Conservation (phyloP, 2,329 filamentous ascomycete species). For the Lachnellula arida region DNA sequence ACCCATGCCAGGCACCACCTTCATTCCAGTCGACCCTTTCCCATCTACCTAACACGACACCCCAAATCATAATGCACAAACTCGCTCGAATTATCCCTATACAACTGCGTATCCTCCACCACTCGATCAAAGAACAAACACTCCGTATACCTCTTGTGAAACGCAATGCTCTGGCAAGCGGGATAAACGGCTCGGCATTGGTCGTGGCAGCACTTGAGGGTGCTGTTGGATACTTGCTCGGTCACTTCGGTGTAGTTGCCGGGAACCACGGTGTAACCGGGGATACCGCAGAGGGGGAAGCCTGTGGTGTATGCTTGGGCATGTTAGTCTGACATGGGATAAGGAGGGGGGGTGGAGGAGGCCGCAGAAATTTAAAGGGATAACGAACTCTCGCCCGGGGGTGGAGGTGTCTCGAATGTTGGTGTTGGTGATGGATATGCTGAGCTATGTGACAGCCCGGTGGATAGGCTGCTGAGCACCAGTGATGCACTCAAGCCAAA, state of each 20-base stretch:
- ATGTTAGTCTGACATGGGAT: slow-evolving; percentile 23
- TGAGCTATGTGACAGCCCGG: background rate
- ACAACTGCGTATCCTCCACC: slow-evolving; percentile 16
- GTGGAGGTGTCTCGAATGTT: background rate
- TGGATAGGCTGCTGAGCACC: background rate
- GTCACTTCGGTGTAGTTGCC: slow-evolving; percentile 13
- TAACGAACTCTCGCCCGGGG: background rate
- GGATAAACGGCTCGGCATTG: slow-evolving; percentile 3
- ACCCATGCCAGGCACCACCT: no score
- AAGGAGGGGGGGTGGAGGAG: slow-evolving; percentile 23
- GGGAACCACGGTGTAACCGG: slow-evolving; percentile 10
- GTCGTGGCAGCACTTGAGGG: slow-evolving; percentile 6
- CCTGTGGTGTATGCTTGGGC: slow-evolving; percentile 17
- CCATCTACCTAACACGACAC: slow-evolving; percentile 4
- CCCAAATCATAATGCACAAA: slow-evolving; percentile 14
- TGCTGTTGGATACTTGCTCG: slow-evolving; percentile 7
- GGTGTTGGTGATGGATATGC: background rate
- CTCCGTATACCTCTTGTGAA: slow-evolving; percentile 6
- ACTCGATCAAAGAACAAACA: slow-evolving; percentile 15
- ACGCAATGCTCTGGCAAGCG: slow-evolving; percentile 9
- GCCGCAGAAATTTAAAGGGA: background rate
- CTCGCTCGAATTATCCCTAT: slow-evolving; percentile 2
- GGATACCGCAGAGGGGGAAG: slow-evolving; percentile 13
- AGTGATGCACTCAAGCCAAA: background rate
- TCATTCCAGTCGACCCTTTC: background rate